These are phyloP conservation scores for Eimeria nieschulzi DNA, from an alignment of 169 alveolate genomes.

Conservation along the genomic window DNA sequence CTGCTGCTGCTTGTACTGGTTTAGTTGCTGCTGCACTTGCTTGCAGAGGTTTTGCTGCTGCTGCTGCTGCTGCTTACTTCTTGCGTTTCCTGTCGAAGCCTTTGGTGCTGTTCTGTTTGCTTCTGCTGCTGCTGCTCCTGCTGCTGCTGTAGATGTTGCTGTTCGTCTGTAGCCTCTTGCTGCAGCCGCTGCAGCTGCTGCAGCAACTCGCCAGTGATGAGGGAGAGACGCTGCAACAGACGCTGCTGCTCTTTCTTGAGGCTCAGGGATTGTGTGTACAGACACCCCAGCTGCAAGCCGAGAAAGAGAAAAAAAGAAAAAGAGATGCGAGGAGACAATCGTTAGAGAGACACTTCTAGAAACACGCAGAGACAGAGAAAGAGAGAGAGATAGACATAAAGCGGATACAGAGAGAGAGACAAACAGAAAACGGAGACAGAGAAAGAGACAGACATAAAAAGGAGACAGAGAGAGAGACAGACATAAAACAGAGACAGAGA, in stretches of 20 bases:
- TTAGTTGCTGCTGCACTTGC: neutral
- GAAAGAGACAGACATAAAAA: too few species aligned
- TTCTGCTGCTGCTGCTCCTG: neutral
- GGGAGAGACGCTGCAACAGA: neutral
- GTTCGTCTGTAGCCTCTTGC: neutral
- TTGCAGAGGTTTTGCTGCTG: neutral
- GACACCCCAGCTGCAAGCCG: neutral
- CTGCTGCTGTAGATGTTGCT: neutral
- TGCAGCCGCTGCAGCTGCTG: neutral
- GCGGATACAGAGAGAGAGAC: too few species aligned
- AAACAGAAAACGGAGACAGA: too few species aligned
- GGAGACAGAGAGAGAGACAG: too few species aligned
- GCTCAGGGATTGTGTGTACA: neutral
- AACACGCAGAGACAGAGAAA: too few species aligned
- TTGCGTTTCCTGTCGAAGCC: neutral
- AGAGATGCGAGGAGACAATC: too few species aligned
- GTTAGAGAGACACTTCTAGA: too few species aligned
- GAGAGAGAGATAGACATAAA: too few species aligned
- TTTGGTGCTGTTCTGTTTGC: neutral
- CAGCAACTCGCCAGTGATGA: neutral
- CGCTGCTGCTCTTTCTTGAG: neutral
- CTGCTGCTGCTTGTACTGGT: neutral
- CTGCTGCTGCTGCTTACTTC: slow-evolving; percentile 9
- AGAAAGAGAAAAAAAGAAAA: neutral
- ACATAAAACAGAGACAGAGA: too few species aligned